phyloP scores from a whole-genome alignment of 2,329 filamentous ascomycete species.

The Pseudopyricularia javanii region DNA sequence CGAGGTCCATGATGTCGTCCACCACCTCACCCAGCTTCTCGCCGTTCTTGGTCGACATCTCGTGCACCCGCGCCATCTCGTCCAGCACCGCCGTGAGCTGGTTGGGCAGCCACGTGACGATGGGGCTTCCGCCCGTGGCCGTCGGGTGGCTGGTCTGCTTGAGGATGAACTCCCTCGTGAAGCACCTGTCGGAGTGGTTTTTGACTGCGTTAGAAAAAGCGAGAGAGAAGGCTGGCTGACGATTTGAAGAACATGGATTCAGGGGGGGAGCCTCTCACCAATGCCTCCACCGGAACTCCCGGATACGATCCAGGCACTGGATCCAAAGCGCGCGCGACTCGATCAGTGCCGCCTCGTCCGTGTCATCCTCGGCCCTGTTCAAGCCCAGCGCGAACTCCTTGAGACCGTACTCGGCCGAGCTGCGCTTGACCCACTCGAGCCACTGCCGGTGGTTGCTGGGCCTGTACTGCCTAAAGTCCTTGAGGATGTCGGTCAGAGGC shows the following conservation, averaged over 20 bases:
- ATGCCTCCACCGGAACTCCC: constrained; percentile 73
- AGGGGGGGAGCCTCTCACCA: constrained; percentile 41
- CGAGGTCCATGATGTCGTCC: constrained; percentile 55
- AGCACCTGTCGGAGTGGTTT: constrained; percentile 31
- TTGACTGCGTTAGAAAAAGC: neutral
- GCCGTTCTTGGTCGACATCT: constrained; percentile 26
- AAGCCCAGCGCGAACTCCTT: constrained; percentile 43
- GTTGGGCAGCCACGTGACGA: constrained; percentile 76
- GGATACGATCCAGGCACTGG: constrained; percentile 58
- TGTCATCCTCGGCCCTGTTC: constrained; percentile 12
- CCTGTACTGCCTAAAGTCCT: constrained; percentile 80
- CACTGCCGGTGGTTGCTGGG: constrained; percentile 84
- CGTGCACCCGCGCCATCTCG: constrained; percentile 52
- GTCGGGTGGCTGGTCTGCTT: constrained; percentile 66
- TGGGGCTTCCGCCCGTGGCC: constrained; percentile 69
- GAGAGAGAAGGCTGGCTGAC: too few species aligned
- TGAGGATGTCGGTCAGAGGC: constrained; percentile 75
- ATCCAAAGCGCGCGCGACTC: constrained; percentile 50
- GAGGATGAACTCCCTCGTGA: constrained; percentile 73
- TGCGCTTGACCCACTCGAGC: constrained; percentile 54
- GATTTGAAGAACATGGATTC: too few species aligned
- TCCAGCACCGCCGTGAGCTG: constrained; percentile 64
- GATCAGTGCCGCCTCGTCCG: constrained; percentile 26
- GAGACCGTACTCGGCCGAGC: constrained; percentile 35
- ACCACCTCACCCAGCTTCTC: constrained; percentile 31